A percentile compares a stretch with the other conserved stretches of the same genome.
Evolutionary conservation across 208 protist species (phyloP).

Genomic region (Leishmania braziliensis): DNA sequence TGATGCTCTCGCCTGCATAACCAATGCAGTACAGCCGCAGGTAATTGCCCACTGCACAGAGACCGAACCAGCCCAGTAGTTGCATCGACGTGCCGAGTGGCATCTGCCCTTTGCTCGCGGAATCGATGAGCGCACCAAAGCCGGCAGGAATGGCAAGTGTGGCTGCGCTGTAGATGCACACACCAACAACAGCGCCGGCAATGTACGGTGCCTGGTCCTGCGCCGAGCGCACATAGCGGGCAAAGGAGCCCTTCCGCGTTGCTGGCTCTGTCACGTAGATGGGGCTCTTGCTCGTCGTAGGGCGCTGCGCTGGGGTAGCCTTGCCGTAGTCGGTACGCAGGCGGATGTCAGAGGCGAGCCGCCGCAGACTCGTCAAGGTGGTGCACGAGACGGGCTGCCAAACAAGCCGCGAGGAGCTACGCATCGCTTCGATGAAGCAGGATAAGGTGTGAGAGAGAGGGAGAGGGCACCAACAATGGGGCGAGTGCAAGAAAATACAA

Average conservation of each 20-base stretch:
- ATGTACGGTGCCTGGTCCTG: slow-evolving; percentile 59
- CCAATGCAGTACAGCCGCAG: slow-evolving; percentile 73
- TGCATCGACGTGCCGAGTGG: slow-evolving; percentile 78
- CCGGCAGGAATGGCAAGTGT: slow-evolving; percentile 84
- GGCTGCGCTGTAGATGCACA: slow-evolving; percentile 74
- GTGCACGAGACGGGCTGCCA: slow-evolving; percentile 50
- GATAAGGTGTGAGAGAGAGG: too few species aligned
- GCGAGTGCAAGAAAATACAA: not conserved
- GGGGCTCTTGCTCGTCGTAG: slow-evolving; percentile 32
- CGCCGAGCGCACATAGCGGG: slow-evolving; percentile 57
- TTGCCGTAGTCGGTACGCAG: slow-evolving; percentile 76
- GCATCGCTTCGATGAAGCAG: slow-evolving; percentile 3
- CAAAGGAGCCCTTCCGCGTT: slow-evolving; percentile 60
- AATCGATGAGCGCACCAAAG: slow-evolving; percentile 86
- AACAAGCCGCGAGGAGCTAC: slow-evolving; percentile 46
- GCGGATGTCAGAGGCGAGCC: slow-evolving; percentile 43
- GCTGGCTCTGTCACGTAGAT: slow-evolving; percentile 77
- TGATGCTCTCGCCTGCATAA: slow-evolving; percentile 75
- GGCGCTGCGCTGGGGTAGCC: slow-evolving; percentile 63
- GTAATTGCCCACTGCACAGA: slow-evolving; percentile 78
- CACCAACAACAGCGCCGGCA: slow-evolving; percentile 62
- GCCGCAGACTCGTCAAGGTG: slow-evolving; percentile 16
- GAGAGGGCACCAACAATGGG: not conserved
- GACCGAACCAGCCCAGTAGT: slow-evolving; percentile 70
- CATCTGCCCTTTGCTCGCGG: slow-evolving; percentile 79